Base-by-base conservation (phyloP, 352 stramenopile genomes). In the Globisporangium splendens region DNA sequence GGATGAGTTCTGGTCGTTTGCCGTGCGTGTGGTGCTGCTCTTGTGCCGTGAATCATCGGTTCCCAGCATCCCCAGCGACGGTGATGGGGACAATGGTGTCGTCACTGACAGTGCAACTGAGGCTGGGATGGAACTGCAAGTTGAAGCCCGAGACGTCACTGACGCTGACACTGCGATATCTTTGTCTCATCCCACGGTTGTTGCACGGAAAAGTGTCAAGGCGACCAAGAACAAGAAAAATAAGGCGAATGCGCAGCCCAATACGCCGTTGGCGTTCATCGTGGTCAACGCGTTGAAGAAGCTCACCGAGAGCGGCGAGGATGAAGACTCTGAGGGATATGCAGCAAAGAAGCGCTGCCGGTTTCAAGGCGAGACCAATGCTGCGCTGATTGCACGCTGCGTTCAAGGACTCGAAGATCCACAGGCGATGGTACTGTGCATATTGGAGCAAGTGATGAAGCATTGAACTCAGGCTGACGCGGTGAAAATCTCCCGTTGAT, bases 211-310 rank as follows among this genome's bases (percentile, higher is more conserved):
- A 28, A 44, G 39, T 21, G 22, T 3, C 22, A 35, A 46, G 42
- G 24, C 13, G 8, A 39, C 1, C 31, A 31, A 41, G n/a, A 61
- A 44, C 35, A 67, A 66, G 44, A 69, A 61, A 44, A 88, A 74
- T 63, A 56, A 35, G 38, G 77, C 79, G 43, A 61, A 13, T 17
- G 57, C 64, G 5, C 74, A 89, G 50, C 73, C 79, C 1, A 72
- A 77, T 18, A 65, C 70, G 1, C 76, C 79, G 8, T 59, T 89
- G 12, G 71, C 75, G 41, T 89, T 83, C 61, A 55, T 89, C 4
- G 60, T 82, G 8, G 51, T 83, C 18, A 83, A 77, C 33, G 74
- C 79, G 21, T 54, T 89, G 24, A 69, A 71, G 31, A 80, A 71
- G 62, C 54, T 83, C 1, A 38, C 56, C 8, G 50, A 31, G 3